phyloP scores from a whole-genome alignment of 2,329 filamentous ascomycete genomes.

The Colletotrichum coccodes region DNA sequence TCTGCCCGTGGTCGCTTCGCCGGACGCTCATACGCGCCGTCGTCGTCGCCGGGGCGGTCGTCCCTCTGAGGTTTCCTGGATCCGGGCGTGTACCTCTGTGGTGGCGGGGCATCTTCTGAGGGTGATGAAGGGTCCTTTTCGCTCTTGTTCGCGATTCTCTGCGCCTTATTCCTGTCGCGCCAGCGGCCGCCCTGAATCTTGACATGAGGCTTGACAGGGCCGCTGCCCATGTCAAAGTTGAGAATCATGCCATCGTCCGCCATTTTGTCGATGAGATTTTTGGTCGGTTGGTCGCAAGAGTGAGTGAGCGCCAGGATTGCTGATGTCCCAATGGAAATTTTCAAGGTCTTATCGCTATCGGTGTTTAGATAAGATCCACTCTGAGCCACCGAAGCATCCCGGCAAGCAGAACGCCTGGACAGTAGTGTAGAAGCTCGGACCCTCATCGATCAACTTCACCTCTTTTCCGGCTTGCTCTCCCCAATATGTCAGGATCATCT shows the following conservation, averaged over 20 bases:
- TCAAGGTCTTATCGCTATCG: conserved; percentile 28
- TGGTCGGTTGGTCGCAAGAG: conserved; percentile 9
- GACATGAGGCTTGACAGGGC: conserved; percentile 68
- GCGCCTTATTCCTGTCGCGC: conserved; percentile 87
- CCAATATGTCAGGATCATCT: no score
- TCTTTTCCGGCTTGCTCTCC: no score
- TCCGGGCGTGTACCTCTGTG: conserved; percentile 18
- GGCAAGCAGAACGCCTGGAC: not conserved
- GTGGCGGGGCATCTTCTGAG: conserved; percentile 32
- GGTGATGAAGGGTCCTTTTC: conserved; percentile 40
- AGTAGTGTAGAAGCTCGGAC: no score
- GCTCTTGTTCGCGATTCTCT: conserved; percentile 63
- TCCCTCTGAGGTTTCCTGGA: conserved; percentile 29
- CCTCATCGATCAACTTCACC: not conserved
- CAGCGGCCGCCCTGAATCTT: conserved; percentile 91
- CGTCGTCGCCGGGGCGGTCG: conserved; percentile 40
- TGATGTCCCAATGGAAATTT: conserved; percentile 19
- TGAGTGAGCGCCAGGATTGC: not conserved
- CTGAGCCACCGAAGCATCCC: not conserved
- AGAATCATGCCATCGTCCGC: conserved; percentile 94
- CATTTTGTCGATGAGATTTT: conserved; percentile 62
- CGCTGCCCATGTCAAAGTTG: conserved; percentile 85
- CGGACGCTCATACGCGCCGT: conserved; percentile 44
- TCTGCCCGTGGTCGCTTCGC: conserved; percentile 58
- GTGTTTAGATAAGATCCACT: conserved; percentile 28